Evolutionary conservation across 768 basidiomycete species (phyloP).

Genomic region (Boletus eberwhitei): DNA sequence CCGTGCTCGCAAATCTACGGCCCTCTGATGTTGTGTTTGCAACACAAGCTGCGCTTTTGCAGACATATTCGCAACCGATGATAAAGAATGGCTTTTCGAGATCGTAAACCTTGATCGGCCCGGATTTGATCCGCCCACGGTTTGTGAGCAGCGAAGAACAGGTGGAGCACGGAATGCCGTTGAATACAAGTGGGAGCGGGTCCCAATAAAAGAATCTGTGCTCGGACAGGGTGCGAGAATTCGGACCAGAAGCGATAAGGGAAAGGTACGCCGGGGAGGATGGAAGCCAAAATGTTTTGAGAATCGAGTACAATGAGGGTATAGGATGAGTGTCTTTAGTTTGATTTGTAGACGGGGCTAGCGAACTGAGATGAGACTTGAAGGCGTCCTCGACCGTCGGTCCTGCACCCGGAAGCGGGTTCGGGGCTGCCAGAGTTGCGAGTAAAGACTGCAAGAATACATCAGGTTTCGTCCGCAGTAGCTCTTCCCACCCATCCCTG

Average conservation of each 20-base stretch:
- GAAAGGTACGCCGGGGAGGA: slow-evolving; percentile 75
- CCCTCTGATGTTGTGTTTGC: slow-evolving; percentile 46
- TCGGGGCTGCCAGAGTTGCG: slow-evolving; percentile 56
- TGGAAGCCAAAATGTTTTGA: slow-evolving; percentile 84
- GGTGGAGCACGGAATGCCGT: slow-evolving; percentile 71
- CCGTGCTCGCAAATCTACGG: slow-evolving; percentile 68
- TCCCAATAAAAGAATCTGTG: slow-evolving; percentile 88
- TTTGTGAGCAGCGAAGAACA: slow-evolving; percentile 61
- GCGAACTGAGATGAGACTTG: slow-evolving; percentile 68
- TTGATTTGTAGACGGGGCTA: slow-evolving; percentile 48
- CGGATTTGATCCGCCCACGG: slow-evolving; percentile 67
- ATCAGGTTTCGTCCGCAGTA: slow-evolving; percentile 54
- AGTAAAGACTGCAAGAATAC: slow-evolving; percentile 57
- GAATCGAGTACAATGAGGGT: slow-evolving; percentile 69
- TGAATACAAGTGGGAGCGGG: slow-evolving; percentile 77
- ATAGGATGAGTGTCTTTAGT: slow-evolving; percentile 47
- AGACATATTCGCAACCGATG: slow-evolving; percentile 80
- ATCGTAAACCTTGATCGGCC: slow-evolving; percentile 78
- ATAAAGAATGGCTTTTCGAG: slow-evolving; percentile 78
- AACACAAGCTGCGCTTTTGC: slow-evolving; percentile 50
- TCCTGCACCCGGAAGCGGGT: slow-evolving; percentile 57
- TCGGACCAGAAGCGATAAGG: slow-evolving; percentile 66
- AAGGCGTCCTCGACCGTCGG: slow-evolving; percentile 74
- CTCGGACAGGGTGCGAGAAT: slow-evolving; percentile 65
- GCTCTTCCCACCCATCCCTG: slow-evolving; percentile 62